Base-by-base conservation (phyloP, 176 grass and related monocot species). In the Oropetium thomaeum region DNA sequence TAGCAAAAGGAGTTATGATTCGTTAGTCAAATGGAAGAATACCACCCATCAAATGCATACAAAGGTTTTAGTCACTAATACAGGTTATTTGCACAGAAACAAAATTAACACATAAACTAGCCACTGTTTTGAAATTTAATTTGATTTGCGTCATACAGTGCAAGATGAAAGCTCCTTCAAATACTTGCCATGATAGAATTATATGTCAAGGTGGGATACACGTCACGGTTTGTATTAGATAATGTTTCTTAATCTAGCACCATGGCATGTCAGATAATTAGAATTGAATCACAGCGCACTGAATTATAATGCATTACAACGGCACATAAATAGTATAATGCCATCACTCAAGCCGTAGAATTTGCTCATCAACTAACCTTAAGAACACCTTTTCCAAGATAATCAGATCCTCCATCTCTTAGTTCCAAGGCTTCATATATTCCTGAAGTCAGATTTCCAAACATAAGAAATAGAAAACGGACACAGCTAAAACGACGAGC, bases 391-490 rank as follows among this genome's bases (percentile, higher is more conserved):
- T 98, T 98, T 31, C 91, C 95, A 76, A 98, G 88, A 70, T 98
- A 98, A 63, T 93, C 91, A 76, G 95, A 94, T 61, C 95, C 91
- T 51, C 95, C 95, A 45, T 98, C 95, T 64, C 95, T 94, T n/a
- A 98, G 71, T 62, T 98, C 95, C 82, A 98, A 53, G 27, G 95
- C 89, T 74, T 98, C 95, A 16, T 98, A 98, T 23, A 97, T 63
- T 6, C 90, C 95, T 97, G 63, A 33, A 15, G 16, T 38, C 38
- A 79, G 29, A 19, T 45, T 35, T 53, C 0, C 29, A 59, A 27
- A 42, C 5, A 73, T 19, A 37, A 60, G 10, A 51, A 67, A 19
- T 28, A 39, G 14, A 20, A 31, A 77, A 28, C 41, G 10, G 27
- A n/a, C n/a, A n/a, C 19, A 64, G 49, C 20, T 53, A 9, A 53